Conservation (phyloP, 2,329 filamentous ascomycete species). For the Cordyceps cateniannulata region DNA sequence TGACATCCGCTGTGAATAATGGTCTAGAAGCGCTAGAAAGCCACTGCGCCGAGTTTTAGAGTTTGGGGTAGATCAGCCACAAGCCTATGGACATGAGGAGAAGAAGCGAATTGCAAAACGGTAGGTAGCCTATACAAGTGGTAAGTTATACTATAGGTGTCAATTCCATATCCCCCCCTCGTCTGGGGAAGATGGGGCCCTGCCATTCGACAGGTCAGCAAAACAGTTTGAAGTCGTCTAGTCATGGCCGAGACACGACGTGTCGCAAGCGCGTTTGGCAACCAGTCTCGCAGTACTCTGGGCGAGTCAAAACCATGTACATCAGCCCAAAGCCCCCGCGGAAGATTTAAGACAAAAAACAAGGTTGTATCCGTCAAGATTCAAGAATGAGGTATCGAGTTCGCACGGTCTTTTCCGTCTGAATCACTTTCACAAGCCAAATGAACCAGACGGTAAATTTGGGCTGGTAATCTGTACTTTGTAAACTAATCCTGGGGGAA, state of each 20-base stretch:
- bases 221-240: not conserved
- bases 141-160: not conserved
- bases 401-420: too few species aligned
- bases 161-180: not conserved
- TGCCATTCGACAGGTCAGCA: too few species aligned
- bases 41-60: not conserved
- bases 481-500: too few species aligned
- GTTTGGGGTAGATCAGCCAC: not conserved
- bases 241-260: not conserved
- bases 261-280: not conserved
- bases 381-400: too few species aligned
- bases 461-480: too few species aligned
- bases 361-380: not conserved
- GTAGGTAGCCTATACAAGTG: too few species aligned
- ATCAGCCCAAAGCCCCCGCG: not conserved
- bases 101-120: not conserved
- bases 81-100: not conserved
- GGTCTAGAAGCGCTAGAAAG: slow-evolving; percentile 6
- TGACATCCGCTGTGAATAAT: not conserved
- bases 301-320: not conserved
- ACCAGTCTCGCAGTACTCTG: not conserved
- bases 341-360: not conserved
- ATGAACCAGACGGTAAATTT: too few species aligned
- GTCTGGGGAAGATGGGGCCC: not conserved
- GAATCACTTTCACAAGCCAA: too few species aligned